Conservation (phyloP, 2,329 filamentous ascomycete species). For the Chaetomium strumarium region DNA sequence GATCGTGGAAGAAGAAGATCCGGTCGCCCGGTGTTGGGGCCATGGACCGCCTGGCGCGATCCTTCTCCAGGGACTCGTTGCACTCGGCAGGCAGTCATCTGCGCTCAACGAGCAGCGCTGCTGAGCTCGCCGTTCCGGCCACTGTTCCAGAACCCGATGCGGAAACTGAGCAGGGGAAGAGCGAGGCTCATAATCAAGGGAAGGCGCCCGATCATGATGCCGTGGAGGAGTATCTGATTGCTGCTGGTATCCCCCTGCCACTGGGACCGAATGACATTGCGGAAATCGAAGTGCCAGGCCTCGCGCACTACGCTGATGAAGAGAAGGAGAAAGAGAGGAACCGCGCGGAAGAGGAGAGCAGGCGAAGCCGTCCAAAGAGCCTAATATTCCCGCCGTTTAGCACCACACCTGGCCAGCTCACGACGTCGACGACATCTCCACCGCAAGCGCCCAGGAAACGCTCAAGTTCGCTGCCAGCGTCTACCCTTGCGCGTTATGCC, state of each 20-base stretch:
- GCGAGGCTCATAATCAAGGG: conserved; percentile 9
- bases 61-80: conserved; percentile 44
- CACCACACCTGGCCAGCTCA: conserved; percentile 28
- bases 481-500: conserved; percentile 8
- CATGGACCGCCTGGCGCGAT: conserved; percentile 34
- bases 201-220: conserved; percentile 12
- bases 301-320: conserved; percentile 57
- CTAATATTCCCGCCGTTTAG: conserved; percentile 32
- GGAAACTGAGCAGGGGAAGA: conserved; percentile 10
- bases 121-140: conserved; percentile 33
- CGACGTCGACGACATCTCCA: conserved; percentile 32
- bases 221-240: conserved; percentile 39
- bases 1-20: conserved; percentile 87
- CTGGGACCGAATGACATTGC: conserved; percentile 61
- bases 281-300: conserved; percentile 74
- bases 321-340: conserved; percentile 42
- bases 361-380: conserved; percentile 42
- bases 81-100: conserved; percentile 29
- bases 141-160: conserved; percentile 33
- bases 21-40: conserved; percentile 49
- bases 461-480: conserved; percentile 46
- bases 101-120: conserved; percentile 35
- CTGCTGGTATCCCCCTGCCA: conserved; percentile 63
- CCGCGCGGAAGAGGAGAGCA: conserved; percentile 28
- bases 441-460: conserved; percentile 39